Percentiles rank a stretch among this genome's conserved stretches.
These are phyloP conservation scores for Daedaleopsis sinensis DNA, from an alignment of 768 basidiomycete genomes.

Conservation along the genomic window DNA sequence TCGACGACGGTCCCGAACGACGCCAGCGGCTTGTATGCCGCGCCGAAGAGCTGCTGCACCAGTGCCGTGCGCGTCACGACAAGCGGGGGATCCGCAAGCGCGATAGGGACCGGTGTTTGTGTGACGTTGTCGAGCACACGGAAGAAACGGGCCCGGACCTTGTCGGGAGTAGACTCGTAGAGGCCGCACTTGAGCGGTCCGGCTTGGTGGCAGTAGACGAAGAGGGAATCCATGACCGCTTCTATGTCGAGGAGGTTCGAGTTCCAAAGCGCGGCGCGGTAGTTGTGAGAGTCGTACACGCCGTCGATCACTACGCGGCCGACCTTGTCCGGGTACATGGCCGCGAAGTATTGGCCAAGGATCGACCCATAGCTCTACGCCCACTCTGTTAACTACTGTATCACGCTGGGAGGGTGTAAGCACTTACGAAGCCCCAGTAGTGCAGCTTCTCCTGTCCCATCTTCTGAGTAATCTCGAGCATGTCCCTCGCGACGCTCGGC, in stretches of 20 bases:
- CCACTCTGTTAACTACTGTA: not conserved
- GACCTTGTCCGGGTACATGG: slow-evolving; percentile 38
- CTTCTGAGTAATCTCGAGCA: slow-evolving; percentile 32
- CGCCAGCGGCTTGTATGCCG: slow-evolving; percentile 13
- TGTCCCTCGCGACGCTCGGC: slow-evolving; percentile 32
- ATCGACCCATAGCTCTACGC: slow-evolving; percentile 21
- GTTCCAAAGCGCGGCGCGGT: slow-evolving; percentile 23
- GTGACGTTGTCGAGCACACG: slow-evolving; percentile 10
- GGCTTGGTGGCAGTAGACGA: slow-evolving; percentile 26
- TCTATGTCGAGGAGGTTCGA: slow-evolving; percentile 30
- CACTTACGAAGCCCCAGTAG: slow-evolving; percentile 34
- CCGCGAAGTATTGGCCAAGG: slow-evolving; percentile 30
- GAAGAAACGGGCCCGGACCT: slow-evolving; percentile 22
- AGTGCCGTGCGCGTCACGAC: slow-evolving; percentile 18
- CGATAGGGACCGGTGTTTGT: slow-evolving; percentile 10
- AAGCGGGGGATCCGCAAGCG: slow-evolving; percentile 16
- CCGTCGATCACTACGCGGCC: slow-evolving; percentile 36
- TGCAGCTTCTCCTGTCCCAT: slow-evolving; percentile 34
- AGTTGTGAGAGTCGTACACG: slow-evolving; percentile 31
- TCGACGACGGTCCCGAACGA: slow-evolving; percentile 12
- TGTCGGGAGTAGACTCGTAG: slow-evolving; percentile 23
- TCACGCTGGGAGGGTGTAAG: no score
- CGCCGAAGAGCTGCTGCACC: slow-evolving; percentile 10
- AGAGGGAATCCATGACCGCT: slow-evolving; percentile 21
- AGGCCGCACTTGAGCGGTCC: slow-evolving; percentile 29